Evolutionary conservation across 2,329 filamentous ascomycete genomes (phyloP).

Genomic region (Colletotrichum trifolii): DNA sequence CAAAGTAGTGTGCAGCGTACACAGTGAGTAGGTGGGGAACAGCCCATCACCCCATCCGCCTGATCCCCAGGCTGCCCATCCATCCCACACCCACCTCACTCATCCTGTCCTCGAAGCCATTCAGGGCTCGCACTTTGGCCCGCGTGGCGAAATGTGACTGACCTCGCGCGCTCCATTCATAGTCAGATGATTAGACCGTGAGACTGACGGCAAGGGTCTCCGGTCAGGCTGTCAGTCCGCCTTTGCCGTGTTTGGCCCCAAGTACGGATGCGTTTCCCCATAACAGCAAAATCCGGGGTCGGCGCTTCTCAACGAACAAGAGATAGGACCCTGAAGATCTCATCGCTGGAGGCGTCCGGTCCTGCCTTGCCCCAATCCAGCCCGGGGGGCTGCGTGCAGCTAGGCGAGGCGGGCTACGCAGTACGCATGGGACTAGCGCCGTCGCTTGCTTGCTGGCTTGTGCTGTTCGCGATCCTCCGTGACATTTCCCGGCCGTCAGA

Average conservation of each 20-base stretch:
- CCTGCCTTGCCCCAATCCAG: slow-evolving; percentile 22
- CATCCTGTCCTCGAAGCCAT: slow-evolving; percentile 3
- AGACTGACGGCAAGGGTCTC: not conserved
- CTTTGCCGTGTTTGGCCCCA: too few species aligned
- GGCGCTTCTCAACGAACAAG: slow-evolving; percentile 20
- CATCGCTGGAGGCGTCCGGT: slow-evolving; percentile 23
- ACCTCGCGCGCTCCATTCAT: not conserved
- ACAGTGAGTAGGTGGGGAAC: not conserved
- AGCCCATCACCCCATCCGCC: not conserved
- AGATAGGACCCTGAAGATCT: slow-evolving; percentile 35
- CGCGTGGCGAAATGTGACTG: slow-evolving; percentile 8
- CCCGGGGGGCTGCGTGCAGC: slow-evolving; percentile 27
- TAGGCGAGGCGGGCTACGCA: slow-evolving; percentile 4
- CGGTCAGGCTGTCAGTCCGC: not conserved
- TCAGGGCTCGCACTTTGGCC: not conserved
- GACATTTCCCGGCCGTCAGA: slow-evolving; percentile 34
- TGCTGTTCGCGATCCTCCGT: slow-evolving; percentile 18
- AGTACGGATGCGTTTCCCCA: not conserved
- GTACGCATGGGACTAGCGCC: slow-evolving; percentile 13
- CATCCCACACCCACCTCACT: not conserved
- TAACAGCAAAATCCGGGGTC: slow-evolving; percentile 12
- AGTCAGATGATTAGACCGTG: not conserved
- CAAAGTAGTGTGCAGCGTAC: too few species aligned
- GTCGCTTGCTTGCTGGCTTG: slow-evolving; percentile 12
- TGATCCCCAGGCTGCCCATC: not conserved